Evolutionary conservation across 2,329 filamentous ascomycete genomes (phyloP).

Genomic region (Zopfia rhizophila): DNA sequence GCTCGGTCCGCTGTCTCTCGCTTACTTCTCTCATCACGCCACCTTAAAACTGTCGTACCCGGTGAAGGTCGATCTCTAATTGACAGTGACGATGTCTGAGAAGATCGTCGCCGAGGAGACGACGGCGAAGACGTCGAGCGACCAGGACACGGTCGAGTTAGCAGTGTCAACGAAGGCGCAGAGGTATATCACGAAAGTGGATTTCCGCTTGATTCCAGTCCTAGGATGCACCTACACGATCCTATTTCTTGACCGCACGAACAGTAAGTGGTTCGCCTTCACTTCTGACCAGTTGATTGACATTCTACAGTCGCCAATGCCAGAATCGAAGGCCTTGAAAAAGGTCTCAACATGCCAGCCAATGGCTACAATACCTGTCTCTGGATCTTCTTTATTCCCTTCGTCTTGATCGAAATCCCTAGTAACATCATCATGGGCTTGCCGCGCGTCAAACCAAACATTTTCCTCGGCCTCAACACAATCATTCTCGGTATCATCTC

Average conservation of each 20-base stretch:
- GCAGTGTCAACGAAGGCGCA: slow-evolving; percentile 27
- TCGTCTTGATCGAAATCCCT: slow-evolving; percentile 78
- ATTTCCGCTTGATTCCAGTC: slow-evolving; percentile 68
- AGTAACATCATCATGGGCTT: slow-evolving; percentile 81
- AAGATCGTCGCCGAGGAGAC: slow-evolving; percentile 26
- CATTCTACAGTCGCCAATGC: slow-evolving; percentile 70
- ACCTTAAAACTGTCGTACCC: no score
- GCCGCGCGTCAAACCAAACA: slow-evolving; percentile 71
- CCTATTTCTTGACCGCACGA: slow-evolving; percentile 75
- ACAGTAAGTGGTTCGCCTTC: slow-evolving; percentile 55
- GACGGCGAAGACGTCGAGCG: slow-evolving; percentile 24
- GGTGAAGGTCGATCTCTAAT: no score
- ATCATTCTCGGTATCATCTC: slow-evolving; percentile 69
- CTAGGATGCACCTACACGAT: slow-evolving; percentile 78
- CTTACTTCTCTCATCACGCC: no score
- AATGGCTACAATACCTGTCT: slow-evolving; percentile 77
- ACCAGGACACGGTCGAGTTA: slow-evolving; percentile 18
- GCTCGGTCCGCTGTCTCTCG: no score
- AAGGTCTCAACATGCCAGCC: slow-evolving; percentile 70
- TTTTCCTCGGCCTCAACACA: slow-evolving; percentile 86
- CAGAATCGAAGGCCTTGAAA: slow-evolving; percentile 63
- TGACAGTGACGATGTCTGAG: slow-evolving; percentile 24
- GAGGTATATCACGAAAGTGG: slow-evolving; percentile 69
- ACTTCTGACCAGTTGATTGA: slow-evolving; percentile 11
- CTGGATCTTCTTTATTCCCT: slow-evolving; percentile 87